Base-by-base conservation (phyloP, 768 basidiomycete species). In the Tremella yokohamensis region DNA sequence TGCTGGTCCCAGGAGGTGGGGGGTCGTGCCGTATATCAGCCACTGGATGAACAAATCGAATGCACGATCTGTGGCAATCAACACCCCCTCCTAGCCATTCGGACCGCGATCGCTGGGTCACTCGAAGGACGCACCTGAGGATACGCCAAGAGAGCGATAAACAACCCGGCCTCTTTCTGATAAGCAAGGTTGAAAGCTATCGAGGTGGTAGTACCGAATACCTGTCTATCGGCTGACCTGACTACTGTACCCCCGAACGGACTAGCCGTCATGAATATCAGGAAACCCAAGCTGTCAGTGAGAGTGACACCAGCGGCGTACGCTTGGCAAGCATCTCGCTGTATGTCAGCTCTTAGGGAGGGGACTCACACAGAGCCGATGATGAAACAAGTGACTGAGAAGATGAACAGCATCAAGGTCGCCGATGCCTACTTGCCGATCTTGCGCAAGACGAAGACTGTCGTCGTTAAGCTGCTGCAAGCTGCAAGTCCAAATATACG, bases 371-470 rank as follows among this genome's bases (percentile, higher is more conserved):
- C 29, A 34, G 11, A 34, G 29, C 29, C 29, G 15, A 45, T 4
- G 15, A 22, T 45, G 42, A 4, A 18, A 16, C 42, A 45, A 8
- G 7, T 6, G 15, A 34, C 29, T 34, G 42, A 4, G 22, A 6
- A 45, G 42, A 45, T 8, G 42, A 45, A 15, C 4, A 45, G 42
- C 42, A 45, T 4, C 6, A 45, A 6, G n/a, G 42, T 22, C 6
- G 42, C n/a, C n/a, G 42, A 45, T n/a, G 42, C 42, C 6, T 6
- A 4, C 6, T n/a, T 8, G 4, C 42, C 22, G 42, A 45, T 45
- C 42, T 45, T 45, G 22, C 42, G 42, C n/a, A 45, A 22, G 42
- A 45, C 39, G 40, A 54, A 16, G 7, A 54, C 39, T 54, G 18
- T 11, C 22, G 12, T 51, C n/a, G n/a, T 34, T 34, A 11, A 34